Evolutionary conservation across 495 filamentous ascomycete species (phyloP), one percentile per base, ranked within the genome.

Genomic region (Terfezia claveryi): DNA sequence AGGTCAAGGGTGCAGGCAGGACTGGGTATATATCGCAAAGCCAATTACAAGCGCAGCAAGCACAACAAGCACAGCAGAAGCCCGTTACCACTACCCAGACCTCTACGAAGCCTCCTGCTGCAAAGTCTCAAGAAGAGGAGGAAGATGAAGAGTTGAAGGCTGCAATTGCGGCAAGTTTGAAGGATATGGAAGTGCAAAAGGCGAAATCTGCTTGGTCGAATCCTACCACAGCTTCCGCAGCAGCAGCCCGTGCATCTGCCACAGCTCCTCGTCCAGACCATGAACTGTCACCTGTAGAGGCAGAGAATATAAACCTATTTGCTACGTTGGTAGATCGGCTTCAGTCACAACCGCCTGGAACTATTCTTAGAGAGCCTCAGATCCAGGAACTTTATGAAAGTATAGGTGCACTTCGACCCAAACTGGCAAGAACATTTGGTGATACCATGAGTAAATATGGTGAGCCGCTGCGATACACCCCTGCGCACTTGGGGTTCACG

Each of bases 401-500:
- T 64, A 95, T 98, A 61, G 88, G 92, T 11, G 70, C 84, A 4
- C 72, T 98, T 56, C 79, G 91, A 51, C 91, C 91, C 2, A 98
- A 98, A 68, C 72, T 98, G 54, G 92, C 92, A 14, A 78, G 91
- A 54, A 95, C 89, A 8, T 96, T 95, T 69, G 91, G 91, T 38
- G 91, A 98, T 69, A 96, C 91, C 0, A 96, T 96, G 91, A 96
- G 89, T 75, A 98, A 96, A 68, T 91, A 96, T 67, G 89, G 87
- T 85, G 72, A 65, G 79, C 72, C 36, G 23, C 27, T 57, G 56
- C 23, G 41, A 8, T 37, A 2, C 1, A 8, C 50, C 23, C 12
- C 16, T 17, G 12, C 50, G 4, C 27, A 32, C 27, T 1, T 32
- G 2, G n/a, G n/a, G 0, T 20, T 55, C n/a, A 36, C 23, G 37